Conservation (phyloP, 345 rosid genomes). For the Ceriops tagal region DNA sequence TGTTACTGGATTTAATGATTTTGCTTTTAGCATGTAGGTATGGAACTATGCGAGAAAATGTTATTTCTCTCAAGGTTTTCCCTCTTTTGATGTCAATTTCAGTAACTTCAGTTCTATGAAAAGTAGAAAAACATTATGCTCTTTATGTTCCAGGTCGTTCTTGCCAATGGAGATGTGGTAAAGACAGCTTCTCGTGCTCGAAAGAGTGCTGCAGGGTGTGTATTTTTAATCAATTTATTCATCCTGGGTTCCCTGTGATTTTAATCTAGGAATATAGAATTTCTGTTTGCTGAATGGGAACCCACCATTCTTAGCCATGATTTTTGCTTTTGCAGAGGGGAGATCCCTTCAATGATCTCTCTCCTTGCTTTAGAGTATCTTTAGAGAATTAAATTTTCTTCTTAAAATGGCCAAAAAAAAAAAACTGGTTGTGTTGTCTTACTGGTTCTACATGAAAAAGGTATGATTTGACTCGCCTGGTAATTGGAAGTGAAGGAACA, state of each 20-base stretch:
- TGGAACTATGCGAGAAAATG: slow-evolving; percentile 95
- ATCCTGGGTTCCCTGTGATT: background rate
- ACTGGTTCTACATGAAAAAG: slow-evolving; percentile 29
- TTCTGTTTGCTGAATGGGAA: background rate
- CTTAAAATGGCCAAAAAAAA: background rate
- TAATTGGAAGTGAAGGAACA: slow-evolving; percentile 96
- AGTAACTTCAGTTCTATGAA: slow-evolving; percentile 4
- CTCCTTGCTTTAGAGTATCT: no score
- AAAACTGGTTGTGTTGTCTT: background rate
- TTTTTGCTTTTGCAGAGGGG: no score
- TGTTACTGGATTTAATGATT: slow-evolving; percentile 35
- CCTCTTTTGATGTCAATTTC: slow-evolving; percentile 7
- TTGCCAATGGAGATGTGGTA: slow-evolving; percentile 83
- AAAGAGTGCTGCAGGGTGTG: slow-evolving; percentile 96
- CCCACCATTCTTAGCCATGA: background rate
- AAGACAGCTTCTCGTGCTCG: slow-evolving; percentile 98
- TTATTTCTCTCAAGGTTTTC: slow-evolving; percentile 83
- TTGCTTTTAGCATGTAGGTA: slow-evolving; percentile 73
- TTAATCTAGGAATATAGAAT: slow-evolving; percentile 2
- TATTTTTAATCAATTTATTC: slow-evolving; percentile 3
- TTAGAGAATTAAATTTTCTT: background rate
- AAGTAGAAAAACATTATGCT: slow-evolving; percentile 13
- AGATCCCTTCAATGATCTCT: no score
- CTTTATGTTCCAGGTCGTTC: slow-evolving; percentile 62
- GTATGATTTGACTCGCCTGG: slow-evolving; percentile 85